phyloP scores from a whole-genome alignment of 1,284 basidiomycete species.

The Leccinum colubrinum region DNA sequence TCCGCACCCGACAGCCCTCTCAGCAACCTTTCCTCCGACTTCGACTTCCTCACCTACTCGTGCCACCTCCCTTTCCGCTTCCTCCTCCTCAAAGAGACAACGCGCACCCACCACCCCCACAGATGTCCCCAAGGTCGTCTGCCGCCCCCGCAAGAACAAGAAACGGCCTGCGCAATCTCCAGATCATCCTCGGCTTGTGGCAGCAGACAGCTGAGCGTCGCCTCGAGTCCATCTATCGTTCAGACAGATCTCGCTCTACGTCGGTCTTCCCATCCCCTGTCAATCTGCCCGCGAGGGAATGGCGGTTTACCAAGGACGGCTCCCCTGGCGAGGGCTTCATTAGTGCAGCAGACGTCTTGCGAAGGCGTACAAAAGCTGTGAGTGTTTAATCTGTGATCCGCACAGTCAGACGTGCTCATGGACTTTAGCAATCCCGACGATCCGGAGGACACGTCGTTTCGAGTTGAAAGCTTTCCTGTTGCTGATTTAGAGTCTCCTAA shows the following conservation, averaged over 20 bases:
- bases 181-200: slow-evolving; percentile 21
- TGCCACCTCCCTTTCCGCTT: slow-evolving; percentile 24
- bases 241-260: slow-evolving; percentile 34
- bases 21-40: slow-evolving; percentile 24
- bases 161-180: slow-evolving; percentile 25
- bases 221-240: slow-evolving; percentile 32
- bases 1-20: slow-evolving; percentile 24
- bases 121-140: neutral
- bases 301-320: slow-evolving; percentile 52
- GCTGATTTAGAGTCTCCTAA: slow-evolving; percentile 75
- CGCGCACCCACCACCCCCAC: slow-evolving; percentile 16
- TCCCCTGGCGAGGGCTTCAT: slow-evolving; percentile 48
- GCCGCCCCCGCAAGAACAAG: slow-evolving; percentile 23
- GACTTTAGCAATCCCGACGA: slow-evolving; percentile 66
- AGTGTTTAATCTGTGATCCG: slow-evolving; percentile 27
- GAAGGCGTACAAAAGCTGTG: slow-evolving; percentile 61
- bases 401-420: neutral
- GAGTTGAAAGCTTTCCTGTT: slow-evolving; percentile 55
- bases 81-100: slow-evolving; percentile 29
- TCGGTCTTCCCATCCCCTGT: slow-evolving; percentile 26
- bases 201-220: slow-evolving; percentile 25
- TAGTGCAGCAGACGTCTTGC: slow-evolving; percentile 62
- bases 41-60: slow-evolving; percentile 19
- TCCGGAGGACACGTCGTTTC: slow-evolving; percentile 55
- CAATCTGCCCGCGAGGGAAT: slow-evolving; percentile 31